Conservation (phyloP, 495 filamentous ascomycete species). For the Penicillium daleae region DNA sequence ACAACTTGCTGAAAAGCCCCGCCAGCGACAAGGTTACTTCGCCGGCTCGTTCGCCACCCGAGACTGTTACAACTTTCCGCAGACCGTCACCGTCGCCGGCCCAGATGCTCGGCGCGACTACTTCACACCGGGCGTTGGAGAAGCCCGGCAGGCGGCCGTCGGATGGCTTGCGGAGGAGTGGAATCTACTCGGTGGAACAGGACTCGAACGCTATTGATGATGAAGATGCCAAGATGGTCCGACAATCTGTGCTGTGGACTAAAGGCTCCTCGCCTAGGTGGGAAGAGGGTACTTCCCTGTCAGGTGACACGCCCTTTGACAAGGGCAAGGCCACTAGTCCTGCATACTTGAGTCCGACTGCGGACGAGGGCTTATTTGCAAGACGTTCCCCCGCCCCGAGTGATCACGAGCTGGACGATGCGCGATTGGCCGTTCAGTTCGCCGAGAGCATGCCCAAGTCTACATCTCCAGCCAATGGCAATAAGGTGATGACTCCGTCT, state of each 20-base stretch:
- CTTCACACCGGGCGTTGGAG: slow-evolving; percentile 44
- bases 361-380: slow-evolving; percentile 25
- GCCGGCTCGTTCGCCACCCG: slow-evolving; percentile 12
- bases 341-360: slow-evolving; percentile 19
- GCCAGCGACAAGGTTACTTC: slow-evolving; percentile 8
- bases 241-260: slow-evolving; percentile 57
- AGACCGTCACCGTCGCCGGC: slow-evolving; percentile 28
- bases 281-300: slow-evolving; percentile 30
- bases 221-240: slow-evolving; percentile 69
- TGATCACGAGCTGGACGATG: slow-evolving; percentile 52
- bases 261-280: slow-evolving; percentile 39
- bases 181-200: slow-evolving; percentile 47
- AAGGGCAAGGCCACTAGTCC: slow-evolving; percentile 26
- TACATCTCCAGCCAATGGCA: slow-evolving; percentile 39
- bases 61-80: slow-evolving; percentile 22
- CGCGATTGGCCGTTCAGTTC: slow-evolving; percentile 56
- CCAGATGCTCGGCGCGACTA: slow-evolving; percentile 33
- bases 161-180: slow-evolving; percentile 54
- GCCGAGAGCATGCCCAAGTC: slow-evolving; percentile 46
- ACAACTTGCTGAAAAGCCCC: slow-evolving; percentile 56
- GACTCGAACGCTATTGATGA: slow-evolving; percentile 58
- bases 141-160: slow-evolving; percentile 29
- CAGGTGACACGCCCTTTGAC: slow-evolving; percentile 51
- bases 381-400: slow-evolving; percentile 34
- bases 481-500: slow-evolving; percentile 86